Base-by-base conservation (phyloP, 768 basidiomycete genomes). In the Panus rudis region DNA sequence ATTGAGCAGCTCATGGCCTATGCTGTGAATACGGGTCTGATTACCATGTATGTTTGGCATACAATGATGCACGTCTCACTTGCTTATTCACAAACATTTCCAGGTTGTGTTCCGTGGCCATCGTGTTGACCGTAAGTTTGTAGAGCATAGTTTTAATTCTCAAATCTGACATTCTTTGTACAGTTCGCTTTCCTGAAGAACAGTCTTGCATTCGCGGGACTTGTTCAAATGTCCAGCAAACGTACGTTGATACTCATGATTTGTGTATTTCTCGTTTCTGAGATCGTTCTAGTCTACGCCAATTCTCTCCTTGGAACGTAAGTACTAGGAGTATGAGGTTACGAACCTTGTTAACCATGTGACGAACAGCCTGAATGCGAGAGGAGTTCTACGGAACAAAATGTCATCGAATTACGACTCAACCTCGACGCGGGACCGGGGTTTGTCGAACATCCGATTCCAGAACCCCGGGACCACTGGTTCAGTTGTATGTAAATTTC, bases 201-300 rank as follows among this genome's bases (percentile, higher is more conserved):
- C 7, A 43, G 35, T 16, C 42, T 43, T 16, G 25, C 37, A 27
- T 43, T 43, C 35, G 42, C 17, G 16, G 42, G 42, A 14, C 26
- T 43, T 22, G 16, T 43, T 11, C 32, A 43, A 24, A 43, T 43
- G 11, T 14, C 25, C 5, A 28, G 42, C 17, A 43, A 43, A 12
- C 34, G 42, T 43, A 27, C 12, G 42, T 17, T 10, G 32, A 13
- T 30, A 11, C n/a, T 4, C 37, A 35, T 37, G 23, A 17, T n/a
- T 27, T 4, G 6, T 30, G 24, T 16, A 19, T 30, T 12, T 33
- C 28, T 16, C 33, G 33, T 16, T 35, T 40, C 12, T 11, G 39
- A 27, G n/a, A n/a, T n/a, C n/a, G n/a, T n/a, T n/a, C n/a, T 16
- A 31, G 40, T 31, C 11, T 41, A 41, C 40, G 24, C 28, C 40